These are phyloP conservation scores for Tricholoma sp. DNA, from an alignment of 768 basidiomycete genomes.

Conservation along the genomic window DNA sequence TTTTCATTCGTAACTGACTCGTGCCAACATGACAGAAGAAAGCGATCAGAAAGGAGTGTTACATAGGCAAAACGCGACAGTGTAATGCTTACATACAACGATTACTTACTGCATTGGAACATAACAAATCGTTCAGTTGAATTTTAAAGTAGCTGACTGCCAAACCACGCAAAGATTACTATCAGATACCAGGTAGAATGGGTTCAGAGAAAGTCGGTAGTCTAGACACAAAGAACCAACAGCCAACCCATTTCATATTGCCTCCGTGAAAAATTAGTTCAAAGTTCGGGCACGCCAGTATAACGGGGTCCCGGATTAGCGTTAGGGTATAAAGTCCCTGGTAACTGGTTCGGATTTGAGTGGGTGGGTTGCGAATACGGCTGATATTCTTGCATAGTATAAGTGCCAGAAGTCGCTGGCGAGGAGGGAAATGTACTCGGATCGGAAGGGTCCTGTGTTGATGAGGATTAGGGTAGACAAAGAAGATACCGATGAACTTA, in stretches of 20 bases:
- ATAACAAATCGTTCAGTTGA: not conserved
- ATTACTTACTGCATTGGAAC: too few relatives aligned
- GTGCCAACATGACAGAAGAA: too few relatives aligned
- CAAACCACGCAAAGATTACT: not conserved
- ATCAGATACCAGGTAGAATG: not conserved
- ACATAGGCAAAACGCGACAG: too few relatives aligned
- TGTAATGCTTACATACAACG: too few relatives aligned
- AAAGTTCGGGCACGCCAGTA: slow-evolving; percentile 30
- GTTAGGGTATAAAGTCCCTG: slow-evolving; percentile 14
- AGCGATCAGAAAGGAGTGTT: not conserved
- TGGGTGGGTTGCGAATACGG: slow-evolving; percentile 11
- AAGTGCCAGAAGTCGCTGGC: slow-evolving; percentile 4
- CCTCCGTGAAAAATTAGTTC: not conserved
- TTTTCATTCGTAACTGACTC: too few relatives aligned
- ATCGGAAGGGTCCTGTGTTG: slow-evolving; percentile 32
- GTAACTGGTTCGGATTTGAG: not conserved
- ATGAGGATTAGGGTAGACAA: slow-evolving; percentile 2
- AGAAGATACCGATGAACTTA: slow-evolving; percentile 19
- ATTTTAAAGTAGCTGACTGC: not conserved
- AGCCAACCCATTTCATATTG: not conserved
- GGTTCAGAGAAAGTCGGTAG: not conserved
- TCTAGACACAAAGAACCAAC: not conserved
- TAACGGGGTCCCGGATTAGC: slow-evolving; percentile 16
- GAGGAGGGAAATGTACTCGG: slow-evolving; percentile 37
- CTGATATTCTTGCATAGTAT: slow-evolving; percentile 9